These are phyloP conservation scores for Vitis hybrid DNA, from an alignment of 177 flowering plant species.

Conservation along the genomic window DNA sequence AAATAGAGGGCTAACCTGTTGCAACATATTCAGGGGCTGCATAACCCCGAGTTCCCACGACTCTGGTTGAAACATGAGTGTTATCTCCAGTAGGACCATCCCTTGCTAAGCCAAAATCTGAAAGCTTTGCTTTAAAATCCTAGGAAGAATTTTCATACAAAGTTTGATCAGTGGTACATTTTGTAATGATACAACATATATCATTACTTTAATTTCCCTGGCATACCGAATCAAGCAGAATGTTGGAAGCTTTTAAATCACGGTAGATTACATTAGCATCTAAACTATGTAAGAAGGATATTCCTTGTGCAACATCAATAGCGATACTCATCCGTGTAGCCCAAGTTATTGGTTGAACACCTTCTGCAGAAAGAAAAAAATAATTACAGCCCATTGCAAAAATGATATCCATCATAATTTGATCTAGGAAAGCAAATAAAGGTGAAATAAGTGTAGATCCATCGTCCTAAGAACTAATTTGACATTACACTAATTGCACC, in stretches of 20 bases:
- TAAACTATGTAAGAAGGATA: slow-evolving; percentile 16
- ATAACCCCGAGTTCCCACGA: slow-evolving; percentile 23
- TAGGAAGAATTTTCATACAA: neutral
- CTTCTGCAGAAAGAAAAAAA: slow-evolving; percentile 10
- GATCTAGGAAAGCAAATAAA: too few relatives aligned
- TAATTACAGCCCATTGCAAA: too few relatives aligned
- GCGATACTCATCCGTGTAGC: slow-evolving; percentile 16
- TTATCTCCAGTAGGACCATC: slow-evolving; percentile 24
- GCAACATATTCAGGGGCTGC: slow-evolving; percentile 24
- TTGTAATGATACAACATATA: too few relatives aligned
- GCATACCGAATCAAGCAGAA: slow-evolving; percentile 22
- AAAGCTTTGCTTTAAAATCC: slow-evolving; percentile 23
- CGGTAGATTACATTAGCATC: slow-evolving; percentile 16
- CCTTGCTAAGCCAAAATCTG: slow-evolving; percentile 28
- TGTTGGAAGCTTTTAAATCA: slow-evolving; percentile 26
- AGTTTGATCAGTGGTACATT: too few relatives aligned
- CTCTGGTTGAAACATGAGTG: slow-evolving; percentile 23
- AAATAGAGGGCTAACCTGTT: slow-evolving; percentile 14
- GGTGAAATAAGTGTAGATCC: too few relatives aligned
- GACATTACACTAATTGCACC: too few relatives aligned
- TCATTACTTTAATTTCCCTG: too few relatives aligned
- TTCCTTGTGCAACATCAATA: slow-evolving; percentile 19
- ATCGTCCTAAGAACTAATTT: too few relatives aligned
- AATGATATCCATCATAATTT: too few relatives aligned
- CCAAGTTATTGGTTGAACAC: slow-evolving; percentile 19